Evolutionary conservation across 116 monocot species (phyloP).

Genomic region (Papilionanthe hybrid): DNA sequence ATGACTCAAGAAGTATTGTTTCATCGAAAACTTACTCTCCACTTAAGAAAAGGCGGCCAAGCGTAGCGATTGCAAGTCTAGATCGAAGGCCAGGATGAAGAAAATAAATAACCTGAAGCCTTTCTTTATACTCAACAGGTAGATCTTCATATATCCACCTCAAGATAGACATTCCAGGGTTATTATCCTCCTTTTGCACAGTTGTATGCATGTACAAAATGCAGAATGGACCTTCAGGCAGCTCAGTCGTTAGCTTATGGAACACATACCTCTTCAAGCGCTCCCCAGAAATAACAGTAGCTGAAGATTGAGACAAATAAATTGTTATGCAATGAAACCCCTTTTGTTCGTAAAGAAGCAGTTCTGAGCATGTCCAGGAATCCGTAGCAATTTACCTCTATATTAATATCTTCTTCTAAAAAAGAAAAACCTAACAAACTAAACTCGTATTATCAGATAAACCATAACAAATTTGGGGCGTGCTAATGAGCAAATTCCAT

Average conservation of each 20-base stretch:
- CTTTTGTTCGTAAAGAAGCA: background rate
- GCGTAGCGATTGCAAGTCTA: slow-evolving; percentile 69
- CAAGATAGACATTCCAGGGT: slow-evolving; percentile 69
- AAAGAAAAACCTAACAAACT: background rate
- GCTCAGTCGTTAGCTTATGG: slow-evolving; percentile 50
- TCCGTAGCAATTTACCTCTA: background rate
- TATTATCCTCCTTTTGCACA: slow-evolving; percentile 79
- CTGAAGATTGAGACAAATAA: slow-evolving; percentile 30
- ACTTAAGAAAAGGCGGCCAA: slow-evolving; percentile 84
- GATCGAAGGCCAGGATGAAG: slow-evolving; percentile 91
- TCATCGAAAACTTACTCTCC: slow-evolving; percentile 58
- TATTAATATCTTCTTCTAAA: background rate
- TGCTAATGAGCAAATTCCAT: background rate
- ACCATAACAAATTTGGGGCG: background rate
- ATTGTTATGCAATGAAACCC: background rate
- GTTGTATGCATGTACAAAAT: slow-evolving; percentile 87
- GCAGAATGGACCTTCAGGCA: slow-evolving; percentile 74
- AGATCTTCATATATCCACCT: slow-evolving; percentile 93
- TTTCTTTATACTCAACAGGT: slow-evolving; percentile 66
- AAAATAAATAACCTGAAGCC: slow-evolving; percentile 79
- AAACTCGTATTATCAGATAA: background rate
- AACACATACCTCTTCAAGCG: slow-evolving; percentile 80
- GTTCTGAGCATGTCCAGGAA: background rate
- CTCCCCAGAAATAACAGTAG: slow-evolving; percentile 58
- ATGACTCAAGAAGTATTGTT: background rate